phyloP scores from a whole-genome alignment of 2,329 filamentous ascomycete species.

The Emmonsia crescens region DNA sequence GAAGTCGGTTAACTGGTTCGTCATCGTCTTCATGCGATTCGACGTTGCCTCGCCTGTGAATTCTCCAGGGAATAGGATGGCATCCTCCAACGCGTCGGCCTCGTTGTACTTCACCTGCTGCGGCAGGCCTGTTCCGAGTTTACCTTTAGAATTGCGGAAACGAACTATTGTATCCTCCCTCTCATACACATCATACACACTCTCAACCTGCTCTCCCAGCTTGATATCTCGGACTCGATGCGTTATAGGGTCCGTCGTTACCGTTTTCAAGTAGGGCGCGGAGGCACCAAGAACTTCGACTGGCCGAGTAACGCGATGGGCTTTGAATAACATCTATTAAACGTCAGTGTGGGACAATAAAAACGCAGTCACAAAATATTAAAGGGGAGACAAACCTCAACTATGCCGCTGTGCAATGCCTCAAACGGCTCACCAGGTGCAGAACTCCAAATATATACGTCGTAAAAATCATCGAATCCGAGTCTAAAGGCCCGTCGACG shows the following conservation, averaged over 20 bases:
- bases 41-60: slow-evolving; percentile 1
- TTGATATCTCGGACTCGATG: slow-evolving; percentile 27
- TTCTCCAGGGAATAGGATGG: slow-evolving; percentile 32
- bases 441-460: slow-evolving; percentile 34
- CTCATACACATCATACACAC: slow-evolving; percentile 3
- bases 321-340: slow-evolving; percentile 28
- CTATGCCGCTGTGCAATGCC: slow-evolving; percentile 19
- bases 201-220: slow-evolving; percentile 20
- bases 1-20: slow-evolving; percentile 14
- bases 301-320: slow-evolving; percentile 21
- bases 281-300: background rate
- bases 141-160: slow-evolving; percentile 2
- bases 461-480: slow-evolving; percentile 35
- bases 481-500: slow-evolving; percentile 27
- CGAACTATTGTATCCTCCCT: slow-evolving; percentile 6
- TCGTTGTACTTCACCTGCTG: slow-evolving; percentile 28
- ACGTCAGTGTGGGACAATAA: background rate
- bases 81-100: slow-evolving; percentile 32
- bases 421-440: slow-evolving; percentile 23
- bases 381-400: slow-evolving; percentile 16
- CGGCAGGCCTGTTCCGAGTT: slow-evolving; percentile 5
- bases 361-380: background rate
- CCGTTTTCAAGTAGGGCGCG: slow-evolving; percentile 27
- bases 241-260: slow-evolving; percentile 26
- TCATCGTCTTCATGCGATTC: slow-evolving; percentile 6